Percentiles rank a stretch among this genome's conserved stretches.
These are phyloP conservation scores for Aspergillus kassunensis DNA, from an alignment of 495 filamentous ascomycete genomes.

Conservation along the genomic window DNA sequence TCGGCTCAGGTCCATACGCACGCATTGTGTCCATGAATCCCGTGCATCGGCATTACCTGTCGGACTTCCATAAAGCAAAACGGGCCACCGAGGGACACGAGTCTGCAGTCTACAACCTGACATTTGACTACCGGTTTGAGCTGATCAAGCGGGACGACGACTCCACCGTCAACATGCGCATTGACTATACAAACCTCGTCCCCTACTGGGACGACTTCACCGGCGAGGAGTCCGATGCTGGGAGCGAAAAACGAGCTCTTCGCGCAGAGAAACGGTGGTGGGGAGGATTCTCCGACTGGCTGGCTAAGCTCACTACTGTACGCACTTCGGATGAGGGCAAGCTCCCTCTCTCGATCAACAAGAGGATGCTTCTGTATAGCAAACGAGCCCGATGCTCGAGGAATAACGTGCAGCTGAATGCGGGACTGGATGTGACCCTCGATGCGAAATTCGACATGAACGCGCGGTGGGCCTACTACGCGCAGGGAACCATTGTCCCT, in stretches of 20 bases:
- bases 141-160: constrained; percentile 16
- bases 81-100: neutral
- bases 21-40: constrained; percentile 6
- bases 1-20: constrained; percentile 3
- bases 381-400: neutral
- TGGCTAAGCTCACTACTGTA: constrained; percentile 10
- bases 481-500: constrained; percentile 19
- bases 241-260: neutral
- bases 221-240: neutral
- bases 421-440: constrained; percentile 14
- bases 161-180: constrained; percentile 15
- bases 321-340: neutral
- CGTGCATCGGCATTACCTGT: neutral
- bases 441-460: constrained; percentile 22
- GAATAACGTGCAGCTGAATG: neutral
- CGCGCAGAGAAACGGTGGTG: constrained; percentile 16
- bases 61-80: neutral
- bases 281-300: constrained; percentile 12
- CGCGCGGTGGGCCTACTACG: constrained; percentile 20
- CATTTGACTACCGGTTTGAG: constrained; percentile 18
- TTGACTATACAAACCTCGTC: constrained; percentile 23
- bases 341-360: neutral
- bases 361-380: constrained; percentile 6
- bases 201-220: constrained; percentile 24
- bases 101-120: constrained; percentile 10